Percentiles rank a stretch among this genome's conserved stretches.
These are phyloP conservation scores for Panaeolus papilionaceus DNA, from an alignment of 768 basidiomycete genomes.

Conservation along the genomic window DNA sequence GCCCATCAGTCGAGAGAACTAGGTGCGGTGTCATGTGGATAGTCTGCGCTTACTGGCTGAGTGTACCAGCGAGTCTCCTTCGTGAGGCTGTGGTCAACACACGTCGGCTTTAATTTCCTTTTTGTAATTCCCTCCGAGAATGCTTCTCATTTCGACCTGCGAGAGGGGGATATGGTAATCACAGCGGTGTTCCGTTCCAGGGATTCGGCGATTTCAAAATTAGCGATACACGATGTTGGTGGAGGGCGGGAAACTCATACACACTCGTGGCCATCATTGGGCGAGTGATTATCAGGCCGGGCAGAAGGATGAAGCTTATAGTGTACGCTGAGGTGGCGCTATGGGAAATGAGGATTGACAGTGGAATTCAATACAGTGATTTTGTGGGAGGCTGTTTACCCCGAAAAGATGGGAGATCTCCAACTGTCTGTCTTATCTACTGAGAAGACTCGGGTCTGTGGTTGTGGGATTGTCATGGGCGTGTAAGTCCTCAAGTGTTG, in stretches of 20 bases:
- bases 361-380: neutral
- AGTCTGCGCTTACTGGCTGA: neutral
- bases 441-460: neutral
- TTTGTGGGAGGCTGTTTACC: neutral
- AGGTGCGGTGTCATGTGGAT: neutral
- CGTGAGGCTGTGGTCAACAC: neutral
- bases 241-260: neutral
- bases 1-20: constrained; percentile 5
- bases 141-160: neutral
- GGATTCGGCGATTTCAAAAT: neutral
- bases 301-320: neutral
- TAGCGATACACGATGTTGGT: neutral
- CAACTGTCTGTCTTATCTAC: neutral
- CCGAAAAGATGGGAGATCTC: neutral
- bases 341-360: neutral
- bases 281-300: neutral
- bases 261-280: neutral
- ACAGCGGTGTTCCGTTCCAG: neutral
- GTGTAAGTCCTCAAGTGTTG: neutral
- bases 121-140: neutral
- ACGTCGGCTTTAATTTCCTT: neutral
- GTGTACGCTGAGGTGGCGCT: neutral
- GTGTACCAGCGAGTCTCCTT: neutral
- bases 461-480: neutral
- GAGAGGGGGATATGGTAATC: neutral